Conservation (phyloP, 2,329 filamentous ascomycete genomes). For the Colletotrichum lupini region DNA sequence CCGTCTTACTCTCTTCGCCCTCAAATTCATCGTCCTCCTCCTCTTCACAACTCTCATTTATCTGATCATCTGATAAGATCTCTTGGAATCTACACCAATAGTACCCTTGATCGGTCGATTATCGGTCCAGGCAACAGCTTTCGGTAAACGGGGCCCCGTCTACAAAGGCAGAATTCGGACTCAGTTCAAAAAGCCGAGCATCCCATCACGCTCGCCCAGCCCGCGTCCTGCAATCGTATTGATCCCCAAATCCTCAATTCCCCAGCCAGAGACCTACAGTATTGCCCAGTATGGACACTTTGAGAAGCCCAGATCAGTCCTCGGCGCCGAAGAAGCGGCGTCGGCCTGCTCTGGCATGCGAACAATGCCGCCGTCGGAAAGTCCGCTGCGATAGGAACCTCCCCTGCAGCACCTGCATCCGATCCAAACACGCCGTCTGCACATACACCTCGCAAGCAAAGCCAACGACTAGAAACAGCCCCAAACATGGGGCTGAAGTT, state of each 20-base stretch:
- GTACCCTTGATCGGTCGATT: neutral
- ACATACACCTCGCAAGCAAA: slow-evolving; percentile 56
- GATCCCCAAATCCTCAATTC: neutral
- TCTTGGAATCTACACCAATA: too few relatives aligned
- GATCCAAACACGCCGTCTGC: slow-evolving; percentile 65
- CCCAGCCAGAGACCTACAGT: neutral
- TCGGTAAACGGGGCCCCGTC: neutral
- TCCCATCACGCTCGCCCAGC: neutral
- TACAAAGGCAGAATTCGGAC: neutral
- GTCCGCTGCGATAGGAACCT: slow-evolving; percentile 69
- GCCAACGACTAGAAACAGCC: slow-evolving; percentile 17
- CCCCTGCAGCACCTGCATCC: slow-evolving; percentile 70
- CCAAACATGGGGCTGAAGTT: neutral
- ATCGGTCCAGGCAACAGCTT: neutral
- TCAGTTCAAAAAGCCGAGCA: slow-evolving; percentile 27
- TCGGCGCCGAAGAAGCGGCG: slow-evolving; percentile 49
- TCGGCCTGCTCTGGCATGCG: slow-evolving; percentile 60
- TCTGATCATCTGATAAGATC: slow-evolving; percentile 28
- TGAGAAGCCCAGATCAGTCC: neutral
- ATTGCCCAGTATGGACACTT: neutral
- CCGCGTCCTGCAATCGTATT: neutral
- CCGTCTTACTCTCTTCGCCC: neutral
- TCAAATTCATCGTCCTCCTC: neutral
- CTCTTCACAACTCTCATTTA: neutral
- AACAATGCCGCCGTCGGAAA: slow-evolving; percentile 69